These are phyloP conservation scores for Colletotrichum sp. DNA, from an alignment of 2,329 filamentous ascomycete genomes.

Conservation along the genomic window DNA sequence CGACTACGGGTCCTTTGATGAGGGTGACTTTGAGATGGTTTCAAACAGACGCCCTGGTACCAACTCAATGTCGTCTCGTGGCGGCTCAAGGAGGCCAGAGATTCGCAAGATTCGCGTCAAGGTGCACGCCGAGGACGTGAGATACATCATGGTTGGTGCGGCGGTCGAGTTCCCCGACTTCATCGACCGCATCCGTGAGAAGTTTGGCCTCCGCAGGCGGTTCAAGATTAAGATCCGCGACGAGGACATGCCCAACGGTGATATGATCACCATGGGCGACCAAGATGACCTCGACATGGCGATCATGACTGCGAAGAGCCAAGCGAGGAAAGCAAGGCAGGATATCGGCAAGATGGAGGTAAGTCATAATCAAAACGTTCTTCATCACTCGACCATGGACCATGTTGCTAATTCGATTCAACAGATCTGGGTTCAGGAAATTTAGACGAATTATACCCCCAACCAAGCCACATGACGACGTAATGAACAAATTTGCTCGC, in stretches of 20 bases:
- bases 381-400: not conserved
- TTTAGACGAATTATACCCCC: slow-evolving; percentile 38
- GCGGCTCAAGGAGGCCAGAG: slow-evolving; percentile 66
- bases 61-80: slow-evolving; percentile 53
- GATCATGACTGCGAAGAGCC: slow-evolving; percentile 70
- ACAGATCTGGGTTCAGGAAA: slow-evolving; percentile 55
- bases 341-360: slow-evolving; percentile 97
- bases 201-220: slow-evolving; percentile 77
- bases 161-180: slow-evolving; percentile 79
- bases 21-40: slow-evolving; percentile 82
- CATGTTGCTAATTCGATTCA: slow-evolving; percentile 26
- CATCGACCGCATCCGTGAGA: slow-evolving; percentile 79
- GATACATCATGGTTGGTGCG: slow-evolving; percentile 86
- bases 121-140: slow-evolving; percentile 88
- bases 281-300: slow-evolving; percentile 95
- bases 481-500: slow-evolving; percentile 28
- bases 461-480: slow-evolving; percentile 26
- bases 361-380: slow-evolving; percentile 41
- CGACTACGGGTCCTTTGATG: slow-evolving; percentile 73
- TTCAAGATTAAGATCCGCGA: slow-evolving; percentile 92
- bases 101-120: slow-evolving; percentile 87
- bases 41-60: slow-evolving; percentile 54
- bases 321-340: slow-evolving; percentile 73
- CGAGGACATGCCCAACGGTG: slow-evolving; percentile 76
- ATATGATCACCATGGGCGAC: slow-evolving; percentile 97